These are phyloP conservation scores for Trametes pubescens DNA, from an alignment of 1,284 basidiomycete species.

Conservation along the genomic window DNA sequence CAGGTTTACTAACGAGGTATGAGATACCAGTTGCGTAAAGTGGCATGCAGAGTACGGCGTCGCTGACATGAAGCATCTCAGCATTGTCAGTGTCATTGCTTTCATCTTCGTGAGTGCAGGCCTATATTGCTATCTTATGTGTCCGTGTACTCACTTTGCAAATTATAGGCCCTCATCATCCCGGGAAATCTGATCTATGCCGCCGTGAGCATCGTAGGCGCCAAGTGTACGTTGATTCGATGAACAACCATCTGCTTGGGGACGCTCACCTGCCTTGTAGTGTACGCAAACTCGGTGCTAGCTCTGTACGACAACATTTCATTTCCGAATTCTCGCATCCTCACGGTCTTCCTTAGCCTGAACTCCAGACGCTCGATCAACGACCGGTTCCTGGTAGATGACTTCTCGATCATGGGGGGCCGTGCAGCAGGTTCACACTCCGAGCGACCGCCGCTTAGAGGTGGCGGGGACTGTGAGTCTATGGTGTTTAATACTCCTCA, in stretches of 20 bases:
- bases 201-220: neutral
- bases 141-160: neutral
- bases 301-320: neutral
- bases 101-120: neutral
- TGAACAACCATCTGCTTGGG: neutral
- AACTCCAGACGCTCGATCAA: constrained; percentile 21
- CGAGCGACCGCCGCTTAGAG: neutral
- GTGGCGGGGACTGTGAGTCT: neutral
- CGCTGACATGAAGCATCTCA: neutral
- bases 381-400: constrained; percentile 7
- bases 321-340: neutral
- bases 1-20: neutral
- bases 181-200: neutral
- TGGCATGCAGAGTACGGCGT: neutral
- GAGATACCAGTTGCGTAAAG: neutral
- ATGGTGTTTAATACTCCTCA: neutral
- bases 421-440: neutral
- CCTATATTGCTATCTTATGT: neutral
- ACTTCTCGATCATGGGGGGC: neutral
- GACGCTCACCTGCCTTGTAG: neutral
- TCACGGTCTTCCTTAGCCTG: constrained; percentile 3
- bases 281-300: neutral
- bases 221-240: neutral
- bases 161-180: neutral
- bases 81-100: neutral